Conservation (phyloP, 2,329 filamentous ascomycete genomes). For the Aureobasidium mangrovei region DNA sequence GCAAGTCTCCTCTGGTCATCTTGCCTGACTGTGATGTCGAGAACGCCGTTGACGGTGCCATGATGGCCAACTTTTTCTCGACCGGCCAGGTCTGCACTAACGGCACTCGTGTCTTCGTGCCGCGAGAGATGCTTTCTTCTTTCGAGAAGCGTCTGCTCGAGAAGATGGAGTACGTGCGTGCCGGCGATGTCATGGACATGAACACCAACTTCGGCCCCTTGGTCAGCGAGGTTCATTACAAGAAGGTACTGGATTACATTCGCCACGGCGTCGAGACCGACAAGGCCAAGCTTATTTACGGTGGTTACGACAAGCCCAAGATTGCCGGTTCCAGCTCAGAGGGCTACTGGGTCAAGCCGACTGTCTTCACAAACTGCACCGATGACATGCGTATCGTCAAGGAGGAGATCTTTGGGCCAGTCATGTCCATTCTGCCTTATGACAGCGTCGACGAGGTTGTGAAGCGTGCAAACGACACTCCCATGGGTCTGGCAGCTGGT, state of each 20-base stretch:
- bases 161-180: conserved; percentile 60
- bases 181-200: conserved; percentile 63
- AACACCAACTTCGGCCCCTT: conserved; percentile 77
- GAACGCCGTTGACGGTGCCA: conserved; percentile 76
- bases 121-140: conserved; percentile 50
- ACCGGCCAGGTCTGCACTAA: conserved; percentile 91
- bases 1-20: conserved; percentile 73
- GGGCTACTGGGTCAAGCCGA: conserved; percentile 80
- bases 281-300: conserved; percentile 63
- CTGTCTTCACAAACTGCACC: conserved; percentile 77
- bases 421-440: conserved; percentile 74
- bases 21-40: conserved; percentile 72
- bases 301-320: conserved; percentile 54
- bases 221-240: conserved; percentile 62
- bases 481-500: conserved; percentile 71
- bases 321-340: conserved; percentile 39
- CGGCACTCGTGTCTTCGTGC: conserved; percentile 80
- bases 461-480: conserved; percentile 63
- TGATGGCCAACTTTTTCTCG: conserved; percentile 92
- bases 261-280: conserved; percentile 64
- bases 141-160: conserved; percentile 63
- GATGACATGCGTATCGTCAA: conserved; percentile 70
- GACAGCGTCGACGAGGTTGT: conserved; percentile 61
- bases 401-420: conserved; percentile 85
- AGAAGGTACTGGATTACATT: conserved; percentile 74